These are phyloP conservation scores for Euryodendron excelsum DNA, from an alignment of 148 eudicot genomes.

Conservation along the genomic window DNA sequence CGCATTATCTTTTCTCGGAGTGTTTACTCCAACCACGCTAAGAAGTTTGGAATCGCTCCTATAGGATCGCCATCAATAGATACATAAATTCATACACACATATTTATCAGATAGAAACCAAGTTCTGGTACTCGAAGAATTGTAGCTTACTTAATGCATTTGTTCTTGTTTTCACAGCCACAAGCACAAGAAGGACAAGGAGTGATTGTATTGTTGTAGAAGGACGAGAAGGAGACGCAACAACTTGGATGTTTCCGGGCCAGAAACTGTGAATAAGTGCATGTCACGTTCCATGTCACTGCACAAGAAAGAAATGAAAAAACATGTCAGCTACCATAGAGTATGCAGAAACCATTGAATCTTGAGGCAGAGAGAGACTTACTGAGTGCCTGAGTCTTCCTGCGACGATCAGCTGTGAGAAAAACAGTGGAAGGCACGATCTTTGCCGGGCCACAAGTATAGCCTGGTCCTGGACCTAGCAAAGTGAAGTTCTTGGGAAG, in stretches of 20 bases:
- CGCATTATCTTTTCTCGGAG: conserved; percentile 59
- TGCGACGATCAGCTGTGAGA: conserved; percentile 51
- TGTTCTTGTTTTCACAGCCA: conserved; percentile 72
- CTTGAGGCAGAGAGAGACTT: conserved; percentile 20
- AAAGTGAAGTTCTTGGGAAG: conserved; percentile 81
- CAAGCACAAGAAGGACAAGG: conserved; percentile 88
- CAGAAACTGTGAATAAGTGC: conserved; percentile 87
- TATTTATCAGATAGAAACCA: background rate
- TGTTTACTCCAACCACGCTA: conserved; percentile 50
- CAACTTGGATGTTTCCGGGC: conserved; percentile 79
- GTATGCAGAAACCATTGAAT: background rate
- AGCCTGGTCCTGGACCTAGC: conserved; percentile 85
- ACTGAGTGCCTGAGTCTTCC: conserved; percentile 82
- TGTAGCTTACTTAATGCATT: conserved; percentile 67
- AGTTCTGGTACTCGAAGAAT: background rate
- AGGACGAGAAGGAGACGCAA: conserved; percentile 82
- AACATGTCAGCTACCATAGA: background rate
- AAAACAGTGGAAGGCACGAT: conserved; percentile 72
- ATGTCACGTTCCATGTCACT: conserved; percentile 99
- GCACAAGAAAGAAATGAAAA: conserved; percentile 13
- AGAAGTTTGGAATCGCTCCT: conserved; percentile 75
- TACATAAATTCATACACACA: background rate
- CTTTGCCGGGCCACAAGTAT: conserved; percentile 97
- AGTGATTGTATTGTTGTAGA: conserved; percentile 82
- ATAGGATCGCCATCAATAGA: background rate